These are phyloP conservation scores for Pelargonium cotyledonis DNA, from an alignment of 441 rosid species.

Conservation along the genomic window DNA sequence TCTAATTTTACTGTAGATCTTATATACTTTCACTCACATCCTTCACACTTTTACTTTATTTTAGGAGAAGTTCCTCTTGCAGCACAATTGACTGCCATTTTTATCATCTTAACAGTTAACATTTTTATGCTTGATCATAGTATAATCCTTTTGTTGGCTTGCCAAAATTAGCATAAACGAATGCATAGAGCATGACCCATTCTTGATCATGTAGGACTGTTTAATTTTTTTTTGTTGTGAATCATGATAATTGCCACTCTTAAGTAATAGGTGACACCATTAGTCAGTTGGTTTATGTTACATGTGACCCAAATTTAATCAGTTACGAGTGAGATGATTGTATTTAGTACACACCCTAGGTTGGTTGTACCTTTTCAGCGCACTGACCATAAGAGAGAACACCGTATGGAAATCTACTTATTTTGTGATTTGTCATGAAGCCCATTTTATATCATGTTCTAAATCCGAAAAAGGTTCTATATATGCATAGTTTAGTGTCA, in stretches of 20 bases:
- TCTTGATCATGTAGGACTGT: not conserved
- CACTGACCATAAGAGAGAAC: not conserved
- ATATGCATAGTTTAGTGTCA: not conserved
- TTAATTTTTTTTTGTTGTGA: not conserved
- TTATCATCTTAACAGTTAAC: not conserved
- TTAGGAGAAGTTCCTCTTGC: not conserved
- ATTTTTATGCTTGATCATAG: not conserved
- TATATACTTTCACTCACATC: not conserved
- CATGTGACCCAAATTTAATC: not conserved
- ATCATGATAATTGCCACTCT: not conserved
- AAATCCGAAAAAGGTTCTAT: not conserved
- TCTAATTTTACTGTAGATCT: not conserved
- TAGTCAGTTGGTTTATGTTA: not conserved
- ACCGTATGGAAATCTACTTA: not conserved
- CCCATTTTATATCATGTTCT: not conserved
- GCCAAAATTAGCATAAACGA: not conserved
- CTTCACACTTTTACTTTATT: not conserved
- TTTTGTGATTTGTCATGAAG: not conserved
- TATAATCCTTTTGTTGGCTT: not conserved
- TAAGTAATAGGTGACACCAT: not conserved
- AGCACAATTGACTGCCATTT: not conserved
- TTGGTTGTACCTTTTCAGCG: not conserved
- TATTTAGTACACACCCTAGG: not conserved
- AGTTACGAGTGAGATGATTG: conserved; percentile 1
- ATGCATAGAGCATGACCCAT: not conserved